phyloP scores from a whole-genome alignment of 441 rosid genomes.

The Geranium incanum region DNA sequence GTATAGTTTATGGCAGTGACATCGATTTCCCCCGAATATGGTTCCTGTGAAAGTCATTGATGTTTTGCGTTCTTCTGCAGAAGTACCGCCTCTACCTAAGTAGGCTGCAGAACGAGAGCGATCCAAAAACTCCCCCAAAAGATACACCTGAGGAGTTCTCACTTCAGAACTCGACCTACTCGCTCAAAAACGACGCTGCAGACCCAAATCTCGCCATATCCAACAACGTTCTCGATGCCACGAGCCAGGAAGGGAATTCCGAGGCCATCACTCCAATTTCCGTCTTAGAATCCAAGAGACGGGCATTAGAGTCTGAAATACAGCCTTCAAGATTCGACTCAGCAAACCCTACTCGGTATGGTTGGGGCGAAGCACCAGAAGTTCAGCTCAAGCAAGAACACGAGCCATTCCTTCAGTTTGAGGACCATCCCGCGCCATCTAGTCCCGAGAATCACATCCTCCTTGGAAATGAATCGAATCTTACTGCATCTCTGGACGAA shows the following conservation, averaged over 20 bases:
- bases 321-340: constrained; percentile 38
- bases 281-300: constrained; percentile 32
- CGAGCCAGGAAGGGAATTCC: constrained; percentile 37
- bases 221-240: constrained; percentile 30
- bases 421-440: constrained; percentile 36
- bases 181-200: constrained; percentile 29
- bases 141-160: constrained; percentile 42
- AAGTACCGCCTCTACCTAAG: constrained; percentile 91
- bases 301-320: constrained; percentile 25
- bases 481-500: constrained; percentile 24
- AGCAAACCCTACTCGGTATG: constrained; percentile 25
- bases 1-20: no score
- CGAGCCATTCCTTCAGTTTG: constrained; percentile 26
- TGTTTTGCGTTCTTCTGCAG: constrained; percentile 38
- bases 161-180: constrained; percentile 36
- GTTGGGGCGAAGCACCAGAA: constrained; percentile 49
- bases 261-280: constrained; percentile 34
- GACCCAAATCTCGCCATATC: constrained; percentile 34
- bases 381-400: constrained; percentile 38
- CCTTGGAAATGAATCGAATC: constrained; percentile 8
- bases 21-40: no score
- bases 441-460: constrained; percentile 28
- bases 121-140: constrained; percentile 39
- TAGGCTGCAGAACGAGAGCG: constrained; percentile 70
- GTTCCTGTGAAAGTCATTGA: background rate